A percentile compares a stretch with the other conserved stretches of the same genome.
Evolutionary conservation across 2,329 filamentous ascomycete genomes (phyloP).

Genomic region (Colletotrichum sp.): DNA sequence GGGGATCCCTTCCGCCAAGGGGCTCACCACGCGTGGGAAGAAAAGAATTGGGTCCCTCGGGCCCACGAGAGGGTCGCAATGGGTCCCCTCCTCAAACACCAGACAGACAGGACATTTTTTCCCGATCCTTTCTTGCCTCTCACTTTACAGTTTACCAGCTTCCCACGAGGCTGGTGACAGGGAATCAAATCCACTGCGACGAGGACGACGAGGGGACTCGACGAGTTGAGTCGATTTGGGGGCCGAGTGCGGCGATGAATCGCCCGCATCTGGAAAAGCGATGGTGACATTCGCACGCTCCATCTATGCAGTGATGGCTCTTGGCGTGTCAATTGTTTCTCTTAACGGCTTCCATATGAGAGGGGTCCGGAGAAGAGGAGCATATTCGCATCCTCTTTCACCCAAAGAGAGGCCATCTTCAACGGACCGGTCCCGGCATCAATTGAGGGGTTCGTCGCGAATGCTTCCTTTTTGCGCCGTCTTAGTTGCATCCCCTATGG

Average conservation of each 20-base stretch:
- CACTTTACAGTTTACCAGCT: background rate
- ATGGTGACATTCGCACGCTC: background rate
- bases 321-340: background rate
- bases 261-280: background rate
- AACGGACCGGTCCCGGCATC: background rate
- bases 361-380: background rate
- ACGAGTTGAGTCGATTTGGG: background rate
- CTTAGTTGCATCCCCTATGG: background rate
- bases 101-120: background rate
- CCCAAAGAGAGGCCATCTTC: background rate
- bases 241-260: background rate
- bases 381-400: background rate
- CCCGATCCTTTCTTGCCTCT: background rate
- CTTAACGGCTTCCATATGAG: background rate
- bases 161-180: conserved; percentile 11
- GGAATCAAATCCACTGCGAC: background rate
- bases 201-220: background rate
- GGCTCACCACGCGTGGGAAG: background rate
- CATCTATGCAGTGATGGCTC: background rate
- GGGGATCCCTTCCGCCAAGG: background rate
- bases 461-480: background rate
- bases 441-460: background rate
- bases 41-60: background rate
- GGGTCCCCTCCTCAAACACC: background rate
- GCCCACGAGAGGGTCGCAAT: background rate